Percentiles rank a stretch among this genome's conserved stretches.
Conservation (phyloP, 2,329 filamentous ascomycete genomes). For the Phaeophleospora eucalypticola region DNA sequence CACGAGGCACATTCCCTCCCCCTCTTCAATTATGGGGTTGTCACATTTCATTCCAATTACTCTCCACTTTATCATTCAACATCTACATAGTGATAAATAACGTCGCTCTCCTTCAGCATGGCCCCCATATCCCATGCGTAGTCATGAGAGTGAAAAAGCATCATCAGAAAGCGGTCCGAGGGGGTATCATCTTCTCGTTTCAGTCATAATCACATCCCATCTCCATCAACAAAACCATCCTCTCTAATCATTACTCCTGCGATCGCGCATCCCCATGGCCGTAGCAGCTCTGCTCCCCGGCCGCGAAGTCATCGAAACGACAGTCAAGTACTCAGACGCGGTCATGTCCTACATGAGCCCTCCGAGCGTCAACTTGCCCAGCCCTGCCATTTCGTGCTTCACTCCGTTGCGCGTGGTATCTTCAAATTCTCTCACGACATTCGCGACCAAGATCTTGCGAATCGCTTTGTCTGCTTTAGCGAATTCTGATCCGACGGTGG, state of each 20-base stretch:
- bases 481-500: constrained; percentile 72
- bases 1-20: no score
- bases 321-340: neutral
- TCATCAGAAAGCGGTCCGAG: no score
- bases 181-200: constrained; percentile 1
- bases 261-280: neutral
- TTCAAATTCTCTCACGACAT: constrained; percentile 88
- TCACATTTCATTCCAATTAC: neutral
- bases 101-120: no score
- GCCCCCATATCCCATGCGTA: no score
- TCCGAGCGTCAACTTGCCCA: constrained; percentile 84
- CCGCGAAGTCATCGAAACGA: no score
- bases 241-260: no score
- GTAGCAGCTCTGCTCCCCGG: neutral
- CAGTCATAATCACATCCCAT: neutral
- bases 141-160: no score
- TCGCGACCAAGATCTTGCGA: constrained; percentile 82
- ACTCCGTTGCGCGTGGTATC: constrained; percentile 72
- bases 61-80: neutral
- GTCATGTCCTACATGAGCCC: constrained; percentile 62
- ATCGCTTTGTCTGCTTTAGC: constrained; percentile 82
- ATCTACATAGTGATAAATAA: neutral
- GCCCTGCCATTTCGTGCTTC: constrained; percentile 75
- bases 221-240: no score
- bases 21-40: no score